phyloP scores from a whole-genome alignment of 495 filamentous ascomycete species.

The Aspergillus ostianus region DNA sequence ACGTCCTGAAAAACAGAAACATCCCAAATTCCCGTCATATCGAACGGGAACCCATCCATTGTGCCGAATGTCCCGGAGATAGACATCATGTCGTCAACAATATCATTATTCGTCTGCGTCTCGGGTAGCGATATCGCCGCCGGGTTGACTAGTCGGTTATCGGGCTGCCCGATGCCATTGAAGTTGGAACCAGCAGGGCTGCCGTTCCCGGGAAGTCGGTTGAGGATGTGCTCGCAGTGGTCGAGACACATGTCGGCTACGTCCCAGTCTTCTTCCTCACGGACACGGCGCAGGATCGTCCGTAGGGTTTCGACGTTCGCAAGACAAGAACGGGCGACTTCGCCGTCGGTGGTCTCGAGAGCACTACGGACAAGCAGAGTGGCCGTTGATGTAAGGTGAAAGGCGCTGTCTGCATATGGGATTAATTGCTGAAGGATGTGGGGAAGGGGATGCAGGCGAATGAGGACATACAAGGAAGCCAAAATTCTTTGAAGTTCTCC shows the following conservation, averaged over 20 bases:
- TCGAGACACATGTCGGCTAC: slow-evolving; percentile 54
- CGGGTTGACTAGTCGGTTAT: slow-evolving; percentile 41
- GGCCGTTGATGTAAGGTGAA: slow-evolving; percentile 48
- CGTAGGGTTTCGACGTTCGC: slow-evolving; percentile 44
- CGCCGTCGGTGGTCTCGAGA: slow-evolving; percentile 42
- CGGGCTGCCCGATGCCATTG: slow-evolving; percentile 11
- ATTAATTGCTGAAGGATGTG: slow-evolving; percentile 16
- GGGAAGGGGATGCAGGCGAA: not conserved
- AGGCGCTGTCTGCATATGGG: slow-evolving; percentile 41
- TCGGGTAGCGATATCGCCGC: slow-evolving; percentile 46
- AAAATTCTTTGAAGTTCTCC: slow-evolving; percentile 48
- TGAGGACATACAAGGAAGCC: slow-evolving; percentile 42
- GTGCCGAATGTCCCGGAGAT: slow-evolving; percentile 50
- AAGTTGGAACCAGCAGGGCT: slow-evolving; percentile 11
- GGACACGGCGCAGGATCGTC: slow-evolving; percentile 45
- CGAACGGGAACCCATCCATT: slow-evolving; percentile 51
- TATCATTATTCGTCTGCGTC: slow-evolving; percentile 50
- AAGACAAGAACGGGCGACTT: slow-evolving; percentile 42
- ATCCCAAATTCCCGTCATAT: slow-evolving; percentile 54
- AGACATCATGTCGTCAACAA: slow-evolving; percentile 53
- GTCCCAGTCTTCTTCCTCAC: slow-evolving; percentile 54
- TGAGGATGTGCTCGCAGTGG: slow-evolving; percentile 49
- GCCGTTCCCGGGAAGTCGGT: slow-evolving; percentile 35
- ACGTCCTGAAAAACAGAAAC: slow-evolving; percentile 49
- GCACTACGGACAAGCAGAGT: slow-evolving; percentile 49